These are phyloP conservation scores for Hanseniaspora pseudoguilliermondii DNA, from an alignment of 805 yeast genomes.

Conservation along the genomic window DNA sequence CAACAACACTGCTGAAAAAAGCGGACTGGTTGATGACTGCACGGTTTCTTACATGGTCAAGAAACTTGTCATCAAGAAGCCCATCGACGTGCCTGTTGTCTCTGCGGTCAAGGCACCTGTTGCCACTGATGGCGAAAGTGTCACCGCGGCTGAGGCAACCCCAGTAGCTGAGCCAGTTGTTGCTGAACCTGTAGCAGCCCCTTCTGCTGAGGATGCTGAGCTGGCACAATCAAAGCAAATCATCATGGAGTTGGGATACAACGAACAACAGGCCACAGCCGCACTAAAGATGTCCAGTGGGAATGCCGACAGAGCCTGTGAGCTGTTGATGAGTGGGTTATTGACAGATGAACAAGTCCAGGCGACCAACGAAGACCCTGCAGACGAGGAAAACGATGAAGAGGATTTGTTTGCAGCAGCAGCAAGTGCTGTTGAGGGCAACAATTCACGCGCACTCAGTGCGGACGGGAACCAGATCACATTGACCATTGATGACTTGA, in stretches of 20 bases:
- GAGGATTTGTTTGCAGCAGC: constrained; percentile 35
- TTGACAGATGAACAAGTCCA: constrained; percentile 18
- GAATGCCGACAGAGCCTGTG: constrained; percentile 97
- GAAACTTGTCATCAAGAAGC: constrained; percentile 15
- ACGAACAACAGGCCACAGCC: constrained; percentile 69
- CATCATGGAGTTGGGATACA: constrained; percentile 94
- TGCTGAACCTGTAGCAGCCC: constrained; percentile 15
- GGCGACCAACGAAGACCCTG: constrained; percentile 13
- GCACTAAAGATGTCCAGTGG: constrained; percentile 93
- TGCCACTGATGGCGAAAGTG: constrained; percentile 19
- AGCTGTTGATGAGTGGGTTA: constrained; percentile 78
- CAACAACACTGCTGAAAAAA: constrained; percentile 56
- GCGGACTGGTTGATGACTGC: constrained; percentile 69
- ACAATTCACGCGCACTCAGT: constrained; percentile 19
- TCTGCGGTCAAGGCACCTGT: constrained; percentile 20
- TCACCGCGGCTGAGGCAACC: constrained; percentile 16
- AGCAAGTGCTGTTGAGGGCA: constrained; percentile 10
- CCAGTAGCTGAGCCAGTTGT: constrained; percentile 17
- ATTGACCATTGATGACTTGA: constrained; percentile 35
- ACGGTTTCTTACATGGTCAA: constrained; percentile 81
- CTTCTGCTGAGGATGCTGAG: constrained; percentile 19
- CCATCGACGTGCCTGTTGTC: constrained; percentile 16
- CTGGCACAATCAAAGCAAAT: constrained; percentile 54
- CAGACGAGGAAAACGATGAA: constrained; percentile 25
- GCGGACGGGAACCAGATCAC: constrained; percentile 29